Conservation (phyloP, 2,329 filamentous ascomycete genomes). For the Talaromyces verruculosus region DNA sequence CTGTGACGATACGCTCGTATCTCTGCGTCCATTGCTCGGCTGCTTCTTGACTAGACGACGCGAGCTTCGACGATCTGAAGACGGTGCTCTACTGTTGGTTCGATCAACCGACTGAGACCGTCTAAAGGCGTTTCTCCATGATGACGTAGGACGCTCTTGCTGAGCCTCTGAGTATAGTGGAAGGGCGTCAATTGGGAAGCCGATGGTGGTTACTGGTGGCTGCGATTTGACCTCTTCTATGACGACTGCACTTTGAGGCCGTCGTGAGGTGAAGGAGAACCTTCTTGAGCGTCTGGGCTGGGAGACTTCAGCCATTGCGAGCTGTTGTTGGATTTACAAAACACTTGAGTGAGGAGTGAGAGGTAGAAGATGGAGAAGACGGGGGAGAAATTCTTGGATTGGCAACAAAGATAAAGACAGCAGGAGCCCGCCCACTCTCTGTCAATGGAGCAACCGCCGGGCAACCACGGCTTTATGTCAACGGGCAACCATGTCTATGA, state of each 20-base stretch:
- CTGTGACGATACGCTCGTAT: constrained; percentile 33
- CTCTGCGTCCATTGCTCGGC: constrained; percentile 32
- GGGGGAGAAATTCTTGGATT: background rate
- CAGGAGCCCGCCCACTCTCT: background rate
- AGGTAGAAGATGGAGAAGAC: background rate
- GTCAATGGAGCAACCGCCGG: background rate
- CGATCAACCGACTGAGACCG: constrained; percentile 21
- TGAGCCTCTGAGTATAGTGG: constrained; percentile 12
- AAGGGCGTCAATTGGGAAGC: constrained; percentile 16
- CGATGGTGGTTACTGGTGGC: constrained; percentile 15
- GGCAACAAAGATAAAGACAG: background rate
- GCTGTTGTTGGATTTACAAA: background rate
- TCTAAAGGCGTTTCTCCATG: constrained; percentile 26
- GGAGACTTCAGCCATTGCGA: background rate
- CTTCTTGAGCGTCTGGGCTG: constrained; percentile 16
- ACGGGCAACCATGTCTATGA: background rate
- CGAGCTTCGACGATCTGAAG: constrained; percentile 26
- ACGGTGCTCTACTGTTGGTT: constrained; percentile 1
- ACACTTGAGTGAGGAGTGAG: background rate
- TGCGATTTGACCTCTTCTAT: constrained; percentile 1
- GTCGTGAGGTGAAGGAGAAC: constrained; percentile 17
- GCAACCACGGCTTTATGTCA: background rate
- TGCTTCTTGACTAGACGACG: constrained; percentile 40
- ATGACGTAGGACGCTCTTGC: constrained; percentile 23
- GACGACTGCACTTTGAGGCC: background rate